Percentiles rank a stretch among this genome's conserved stretches.
These are phyloP conservation scores for Globisporangium viniferum DNA, from an alignment of 352 stramenopile species.

Conservation along the genomic window DNA sequence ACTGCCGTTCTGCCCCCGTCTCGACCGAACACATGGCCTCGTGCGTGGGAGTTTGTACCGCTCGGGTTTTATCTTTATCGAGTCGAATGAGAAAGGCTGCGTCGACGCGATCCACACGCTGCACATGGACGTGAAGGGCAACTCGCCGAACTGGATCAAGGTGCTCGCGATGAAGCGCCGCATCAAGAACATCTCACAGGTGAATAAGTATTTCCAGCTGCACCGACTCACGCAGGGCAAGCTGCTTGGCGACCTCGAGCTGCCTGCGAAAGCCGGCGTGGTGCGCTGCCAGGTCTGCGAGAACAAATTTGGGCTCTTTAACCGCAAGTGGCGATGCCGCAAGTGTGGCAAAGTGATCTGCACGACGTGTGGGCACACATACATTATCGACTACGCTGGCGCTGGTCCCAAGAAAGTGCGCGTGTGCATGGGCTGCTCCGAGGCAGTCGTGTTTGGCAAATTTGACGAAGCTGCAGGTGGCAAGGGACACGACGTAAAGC, in stretches of 20 bases:
- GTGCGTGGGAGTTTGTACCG: constrained; percentile 73
- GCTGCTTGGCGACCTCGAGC: constrained; percentile 57
- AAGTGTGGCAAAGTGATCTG: constrained; percentile 79
- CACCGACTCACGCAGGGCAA: constrained; percentile 44
- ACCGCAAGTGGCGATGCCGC: constrained; percentile 60
- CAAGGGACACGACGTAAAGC: constrained; percentile 8
- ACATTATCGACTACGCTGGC: constrained; percentile 46
- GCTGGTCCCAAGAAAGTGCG: constrained; percentile 58
- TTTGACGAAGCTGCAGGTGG: neutral
- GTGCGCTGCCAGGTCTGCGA: constrained; percentile 49
- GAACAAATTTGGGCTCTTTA: constrained; percentile 57
- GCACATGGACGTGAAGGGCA: constrained; percentile 80
- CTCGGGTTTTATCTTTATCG: constrained; percentile 77
- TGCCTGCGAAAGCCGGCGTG: constrained; percentile 47
- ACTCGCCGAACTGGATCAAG: constrained; percentile 74
- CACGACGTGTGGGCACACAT: constrained; percentile 49
- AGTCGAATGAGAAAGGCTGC: constrained; percentile 43
- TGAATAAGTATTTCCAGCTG: constrained; percentile 70
- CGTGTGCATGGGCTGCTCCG: constrained; percentile 64
- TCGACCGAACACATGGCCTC: constrained; percentile 55
- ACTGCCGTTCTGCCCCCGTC: constrained; percentile 59
- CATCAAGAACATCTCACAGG: constrained; percentile 69
- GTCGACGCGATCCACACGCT: constrained; percentile 76
- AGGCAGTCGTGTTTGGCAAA: constrained; percentile 35
- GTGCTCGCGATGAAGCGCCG: constrained; percentile 72